Evolutionary conservation across 1,284 basidiomycete genomes (phyloP).

Genomic region (Serendipita sp.): DNA sequence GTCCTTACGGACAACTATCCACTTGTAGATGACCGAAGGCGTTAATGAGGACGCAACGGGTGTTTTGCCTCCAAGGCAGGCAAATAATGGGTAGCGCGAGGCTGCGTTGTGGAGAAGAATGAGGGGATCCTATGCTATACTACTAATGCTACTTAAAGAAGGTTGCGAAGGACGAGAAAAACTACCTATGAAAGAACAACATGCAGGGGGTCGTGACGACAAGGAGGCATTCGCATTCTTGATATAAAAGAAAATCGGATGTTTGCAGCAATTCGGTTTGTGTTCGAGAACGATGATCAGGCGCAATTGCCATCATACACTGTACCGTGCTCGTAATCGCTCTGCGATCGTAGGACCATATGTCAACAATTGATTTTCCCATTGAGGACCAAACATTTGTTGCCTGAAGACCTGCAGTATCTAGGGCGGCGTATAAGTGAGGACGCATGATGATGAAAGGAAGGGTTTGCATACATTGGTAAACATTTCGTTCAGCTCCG

Average conservation of each 20-base stretch:
- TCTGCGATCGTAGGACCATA: slow-evolving; percentile 72
- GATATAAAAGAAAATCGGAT: not conserved
- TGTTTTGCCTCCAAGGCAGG: not conserved
- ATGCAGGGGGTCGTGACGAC: slow-evolving; percentile 2
- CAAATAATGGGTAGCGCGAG: not conserved
- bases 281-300: slow-evolving; percentile 11
- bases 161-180: slow-evolving; percentile 10
- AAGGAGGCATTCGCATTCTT: slow-evolving; percentile 1
- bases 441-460: not conserved
- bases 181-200: slow-evolving; percentile 15
- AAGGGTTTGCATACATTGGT: slow-evolving; percentile 27
- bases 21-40: too few relatives aligned
- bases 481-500: slow-evolving; percentile 85
- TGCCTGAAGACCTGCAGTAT: slow-evolving; percentile 67
- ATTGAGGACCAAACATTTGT: slow-evolving; percentile 63
- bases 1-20: not conserved
- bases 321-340: slow-evolving; percentile 59
- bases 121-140: slow-evolving; percentile 1
- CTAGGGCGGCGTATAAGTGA: slow-evolving; percentile 20
- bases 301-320: slow-evolving; percentile 31
- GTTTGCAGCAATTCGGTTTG: not conserved
- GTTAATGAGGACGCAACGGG: not conserved
- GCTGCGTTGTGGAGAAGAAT: slow-evolving; percentile 14
- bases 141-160: slow-evolving; percentile 1
- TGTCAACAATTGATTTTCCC: slow-evolving; percentile 58